Conservation (phyloP, 2,329 filamentous ascomycete genomes). For the Ceratocystis alfenasii region DNA sequence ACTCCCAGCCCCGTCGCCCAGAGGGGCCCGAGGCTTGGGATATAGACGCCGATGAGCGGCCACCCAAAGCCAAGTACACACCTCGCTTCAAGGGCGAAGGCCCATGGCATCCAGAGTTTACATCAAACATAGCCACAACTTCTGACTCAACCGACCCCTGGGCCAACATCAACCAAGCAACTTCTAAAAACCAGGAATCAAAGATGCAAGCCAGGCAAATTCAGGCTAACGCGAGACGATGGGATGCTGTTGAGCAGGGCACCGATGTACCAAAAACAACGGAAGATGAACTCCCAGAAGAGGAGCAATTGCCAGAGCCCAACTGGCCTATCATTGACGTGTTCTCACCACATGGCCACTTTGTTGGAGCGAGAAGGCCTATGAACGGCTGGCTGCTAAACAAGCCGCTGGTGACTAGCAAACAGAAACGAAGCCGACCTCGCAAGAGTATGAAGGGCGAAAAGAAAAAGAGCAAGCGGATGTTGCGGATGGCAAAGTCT, state of each 20-base stretch:
- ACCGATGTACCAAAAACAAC: neutral
- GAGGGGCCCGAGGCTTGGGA: conserved; percentile 21
- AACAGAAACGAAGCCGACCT: conserved; percentile 44
- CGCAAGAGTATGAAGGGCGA: conserved; percentile 57
- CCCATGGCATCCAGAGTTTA: conserved; percentile 17
- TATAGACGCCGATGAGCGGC: conserved; percentile 13
- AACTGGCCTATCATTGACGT: conserved; percentile 65
- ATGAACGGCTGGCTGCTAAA: conserved; percentile 60
- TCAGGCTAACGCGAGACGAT: conserved; percentile 19
- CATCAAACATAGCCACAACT: neutral
- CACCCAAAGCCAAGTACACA: conserved; percentile 20
- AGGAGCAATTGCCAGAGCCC: conserved; percentile 13
- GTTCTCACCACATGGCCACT: conserved; percentile 73
- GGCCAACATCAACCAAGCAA: conserved; percentile 23
- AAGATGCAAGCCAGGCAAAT: conserved; percentile 17
- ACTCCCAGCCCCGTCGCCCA: conserved; percentile 7
- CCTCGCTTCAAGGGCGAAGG: conserved; percentile 12
- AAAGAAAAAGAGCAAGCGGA: conserved; percentile 41
- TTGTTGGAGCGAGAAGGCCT: conserved; percentile 53
- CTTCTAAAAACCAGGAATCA: conserved; percentile 14
- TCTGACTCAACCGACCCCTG: conserved; percentile 21
- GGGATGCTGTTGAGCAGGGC: conserved; percentile 22
- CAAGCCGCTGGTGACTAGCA: conserved; percentile 39
- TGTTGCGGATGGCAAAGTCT: conserved; percentile 12
- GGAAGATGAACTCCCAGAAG: neutral